Evolutionary conservation across 2,329 filamentous ascomycete species (phyloP).

Genomic region (Verticillium tricorpus): DNA sequence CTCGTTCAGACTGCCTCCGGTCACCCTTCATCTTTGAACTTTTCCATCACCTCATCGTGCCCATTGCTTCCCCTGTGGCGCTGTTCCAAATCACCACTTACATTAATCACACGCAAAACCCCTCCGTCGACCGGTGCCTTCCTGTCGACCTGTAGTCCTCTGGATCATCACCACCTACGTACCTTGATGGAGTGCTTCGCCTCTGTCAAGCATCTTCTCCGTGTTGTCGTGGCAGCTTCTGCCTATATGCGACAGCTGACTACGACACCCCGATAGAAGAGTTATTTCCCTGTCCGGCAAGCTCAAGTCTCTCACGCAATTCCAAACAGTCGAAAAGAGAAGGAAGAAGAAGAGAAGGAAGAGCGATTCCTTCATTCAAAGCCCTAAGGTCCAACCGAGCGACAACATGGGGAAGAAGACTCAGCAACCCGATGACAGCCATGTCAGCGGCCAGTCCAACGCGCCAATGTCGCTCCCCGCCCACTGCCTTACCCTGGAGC

Average conservation of each 20-base stretch:
- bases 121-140: background rate
- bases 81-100: background rate
- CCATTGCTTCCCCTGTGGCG: background rate
- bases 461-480: conserved; percentile 47
- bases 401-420: background rate
- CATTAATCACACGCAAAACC: background rate
- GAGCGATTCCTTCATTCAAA: background rate
- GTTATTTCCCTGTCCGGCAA: background rate
- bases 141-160: background rate
- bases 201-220: conserved; percentile 5
- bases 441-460: conserved; percentile 30
- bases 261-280: conserved; percentile 6
- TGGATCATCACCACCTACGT: background rate
- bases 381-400: background rate
- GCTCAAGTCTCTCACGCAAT: background rate
- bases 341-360: background rate
- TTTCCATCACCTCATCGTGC: background rate
- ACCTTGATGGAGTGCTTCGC: conserved; percentile 6
- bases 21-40: background rate
- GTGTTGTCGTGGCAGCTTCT: conserved; percentile 8
- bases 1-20: background rate
- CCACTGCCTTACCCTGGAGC: conserved; percentile 46
- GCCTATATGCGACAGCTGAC: conserved; percentile 10
- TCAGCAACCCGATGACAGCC: conserved; percentile 4
- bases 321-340: no score